These are phyloP conservation scores for Xylariaceae sp. DNA, from an alignment of 2,329 filamentous ascomycete genomes.

Conservation along the genomic window DNA sequence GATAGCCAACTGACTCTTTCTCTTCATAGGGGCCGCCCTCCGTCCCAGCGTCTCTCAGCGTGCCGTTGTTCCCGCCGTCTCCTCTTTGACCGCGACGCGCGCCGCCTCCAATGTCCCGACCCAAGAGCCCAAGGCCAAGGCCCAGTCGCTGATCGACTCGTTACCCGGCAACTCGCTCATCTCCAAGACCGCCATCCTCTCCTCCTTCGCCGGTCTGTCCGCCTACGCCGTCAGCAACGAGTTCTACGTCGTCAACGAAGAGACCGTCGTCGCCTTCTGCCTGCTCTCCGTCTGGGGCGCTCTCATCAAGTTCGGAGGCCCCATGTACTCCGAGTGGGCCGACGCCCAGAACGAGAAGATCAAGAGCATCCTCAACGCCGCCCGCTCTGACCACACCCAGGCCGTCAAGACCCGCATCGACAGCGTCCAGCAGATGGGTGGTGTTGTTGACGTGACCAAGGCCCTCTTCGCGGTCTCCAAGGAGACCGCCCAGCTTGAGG, in stretches of 20 bases:
- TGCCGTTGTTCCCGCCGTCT: slow-evolving; percentile 25
- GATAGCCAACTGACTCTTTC: slow-evolving; percentile 17
- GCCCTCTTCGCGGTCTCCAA: slow-evolving; percentile 96
- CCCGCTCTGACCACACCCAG: slow-evolving; percentile 89
- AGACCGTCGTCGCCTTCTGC: slow-evolving; percentile 91
- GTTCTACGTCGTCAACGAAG: slow-evolving; percentile 99
- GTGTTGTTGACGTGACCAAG: slow-evolving; percentile 97
- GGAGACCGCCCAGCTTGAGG: slow-evolving; percentile 97
- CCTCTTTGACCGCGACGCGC: slow-evolving; percentile 63
- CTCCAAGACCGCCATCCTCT: slow-evolving; percentile 96
- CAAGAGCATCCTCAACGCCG: slow-evolving; percentile 90
- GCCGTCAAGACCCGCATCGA: slow-evolving; percentile 93
- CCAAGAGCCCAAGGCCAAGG: slow-evolving; percentile 94
- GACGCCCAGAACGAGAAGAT: slow-evolving; percentile 86
- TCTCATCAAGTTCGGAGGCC: slow-evolving; percentile 90
- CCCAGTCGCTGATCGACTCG: slow-evolving; percentile 89
- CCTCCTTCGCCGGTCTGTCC: slow-evolving; percentile 83
- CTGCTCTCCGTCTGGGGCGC: slow-evolving; percentile 90
- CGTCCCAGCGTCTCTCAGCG: slow-evolving; percentile 74
- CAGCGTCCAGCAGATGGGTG: slow-evolving; percentile 89
- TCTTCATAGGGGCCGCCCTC: slow-evolving; percentile 73
- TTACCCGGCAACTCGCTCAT: slow-evolving; percentile 88
- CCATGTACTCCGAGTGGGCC: slow-evolving; percentile 90
- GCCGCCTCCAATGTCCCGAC: slow-evolving; percentile 74
- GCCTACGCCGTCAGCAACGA: slow-evolving; percentile 98